Base-by-base conservation (phyloP, 306 rosid species). In the Sindora glabra region DNA sequence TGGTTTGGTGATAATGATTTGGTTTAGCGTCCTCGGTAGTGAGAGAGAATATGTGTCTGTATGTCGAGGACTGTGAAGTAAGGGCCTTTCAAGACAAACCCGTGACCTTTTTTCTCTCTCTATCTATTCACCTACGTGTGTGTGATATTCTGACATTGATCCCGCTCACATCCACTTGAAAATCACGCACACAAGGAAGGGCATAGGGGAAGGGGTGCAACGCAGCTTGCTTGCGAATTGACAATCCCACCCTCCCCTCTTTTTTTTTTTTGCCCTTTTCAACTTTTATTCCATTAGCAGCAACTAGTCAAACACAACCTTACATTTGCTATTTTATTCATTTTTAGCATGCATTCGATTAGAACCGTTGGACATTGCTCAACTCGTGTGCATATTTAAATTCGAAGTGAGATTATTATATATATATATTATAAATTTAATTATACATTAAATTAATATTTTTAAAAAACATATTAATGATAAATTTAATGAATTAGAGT, bases 11-110 rank as follows among this genome's bases (percentile, higher is more conserved):
- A 70, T 63, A 54, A 38, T 62, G 41, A 39, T 47, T 67, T 51
- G 39, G 64, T 70, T 78, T 68, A n/a, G 40, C 62, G 37, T 13
- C 76, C 76, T 87, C 68, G 83, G 75, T 56, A 72, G 79, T 72
- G 80, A 73, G 85, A 56, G 80, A 80, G 97, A 88, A 88, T 92
- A 83, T 83, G 94, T 92, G 96, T 94, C 87, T 80, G 89, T 81
- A 85, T 82, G 88, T 83, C 85, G 83, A 79, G 92, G 74, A 81
- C 90, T 86, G 89, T 79, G 87, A 85, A 92, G 81, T 83, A 86
- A 92, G 96, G 83, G 88, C 88, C 79, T 81, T 88, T 88, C 96
- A 86, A 92, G 95, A 84, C 94, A 88, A 92, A 92, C 98, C 98
- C 98, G 98, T 92, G 98, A 92, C 92, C 62, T 54, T 17, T 65